Conservation (phyloP, 352 stramenopile species). For the Globisporangium emineosum region DNA sequence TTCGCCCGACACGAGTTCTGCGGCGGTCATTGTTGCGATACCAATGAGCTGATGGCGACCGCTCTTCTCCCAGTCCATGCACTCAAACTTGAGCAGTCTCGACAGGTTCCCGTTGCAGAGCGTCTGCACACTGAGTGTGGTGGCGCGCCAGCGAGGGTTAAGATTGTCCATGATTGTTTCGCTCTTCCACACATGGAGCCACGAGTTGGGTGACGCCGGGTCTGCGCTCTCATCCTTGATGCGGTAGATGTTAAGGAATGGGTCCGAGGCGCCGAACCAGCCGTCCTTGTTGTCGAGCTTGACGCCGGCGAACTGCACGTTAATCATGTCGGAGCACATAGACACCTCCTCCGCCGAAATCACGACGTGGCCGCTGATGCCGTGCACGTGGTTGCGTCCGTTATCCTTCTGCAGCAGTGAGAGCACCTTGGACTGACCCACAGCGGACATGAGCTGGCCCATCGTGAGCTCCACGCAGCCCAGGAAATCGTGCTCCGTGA, state of each 20-base stretch:
- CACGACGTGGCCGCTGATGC: slow-evolving; percentile 57
- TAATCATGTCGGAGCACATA: slow-evolving; percentile 56
- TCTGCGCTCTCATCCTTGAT: slow-evolving; percentile 42
- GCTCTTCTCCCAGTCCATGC: slow-evolving; percentile 76
- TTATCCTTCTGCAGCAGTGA: slow-evolving; percentile 51
- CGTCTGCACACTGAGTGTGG: slow-evolving; percentile 56
- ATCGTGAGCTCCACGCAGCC: slow-evolving; percentile 77
- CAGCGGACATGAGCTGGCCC: slow-evolving; percentile 68
- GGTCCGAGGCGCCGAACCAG: slow-evolving; percentile 73
- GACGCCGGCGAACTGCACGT: slow-evolving; percentile 52
- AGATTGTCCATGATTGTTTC: slow-evolving; percentile 65
- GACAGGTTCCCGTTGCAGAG: slow-evolving; percentile 70
- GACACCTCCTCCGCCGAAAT: slow-evolving; percentile 75
- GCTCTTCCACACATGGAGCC: slow-evolving; percentile 68
- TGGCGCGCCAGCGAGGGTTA: slow-evolving; percentile 55
- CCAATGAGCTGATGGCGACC: slow-evolving; percentile 72
- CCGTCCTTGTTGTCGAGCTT: slow-evolving; percentile 82
- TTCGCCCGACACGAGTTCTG: slow-evolving; percentile 59
- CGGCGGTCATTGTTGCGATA: slow-evolving; percentile 42
- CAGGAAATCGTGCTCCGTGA: slow-evolving; percentile 66
- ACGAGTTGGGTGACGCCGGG: slow-evolving; percentile 35
- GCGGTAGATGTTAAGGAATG: slow-evolving; percentile 76
- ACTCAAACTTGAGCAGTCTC: slow-evolving; percentile 60
- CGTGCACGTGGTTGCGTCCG: slow-evolving; percentile 26
- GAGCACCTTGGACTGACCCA: slow-evolving; percentile 56